These are phyloP conservation scores for Aspergillus carlsbadensis DNA, from an alignment of 495 filamentous ascomycete genomes.

Conservation along the genomic window DNA sequence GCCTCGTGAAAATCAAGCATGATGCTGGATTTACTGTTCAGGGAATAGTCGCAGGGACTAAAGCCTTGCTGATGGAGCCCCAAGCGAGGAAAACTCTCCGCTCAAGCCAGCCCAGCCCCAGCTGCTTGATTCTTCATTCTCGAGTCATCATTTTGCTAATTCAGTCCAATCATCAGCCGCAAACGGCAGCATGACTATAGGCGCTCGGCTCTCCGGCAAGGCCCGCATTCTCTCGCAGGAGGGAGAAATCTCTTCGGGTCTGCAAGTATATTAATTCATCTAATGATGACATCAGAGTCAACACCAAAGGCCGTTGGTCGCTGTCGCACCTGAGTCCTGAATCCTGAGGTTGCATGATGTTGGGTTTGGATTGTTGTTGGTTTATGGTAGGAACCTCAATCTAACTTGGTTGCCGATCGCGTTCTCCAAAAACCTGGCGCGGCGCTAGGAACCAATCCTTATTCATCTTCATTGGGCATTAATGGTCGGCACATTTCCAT, in stretches of 20 bases:
- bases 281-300: too few species aligned
- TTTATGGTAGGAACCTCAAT: too few species aligned
- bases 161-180: slow-evolving; percentile 12
- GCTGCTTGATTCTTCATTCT: neutral
- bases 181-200: slow-evolving; percentile 8
- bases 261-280: too few species aligned
- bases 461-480: too few species aligned
- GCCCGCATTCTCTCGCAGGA: slow-evolving; percentile 2
- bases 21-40: slow-evolving; percentile 8
- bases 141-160: neutral
- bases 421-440: too few species aligned
- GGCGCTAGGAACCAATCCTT: too few species aligned
- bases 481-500: too few species aligned
- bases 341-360: too few species aligned
- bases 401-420: too few species aligned
- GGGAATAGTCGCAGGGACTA: slow-evolving; percentile 12
- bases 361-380: too few species aligned
- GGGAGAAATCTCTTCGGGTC: neutral
- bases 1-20: slow-evolving; percentile 6
- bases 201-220: slow-evolving; percentile 14
- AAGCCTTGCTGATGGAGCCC: neutral
- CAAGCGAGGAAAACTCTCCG: slow-evolving; percentile 6
- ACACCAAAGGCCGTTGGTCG: too few species aligned
- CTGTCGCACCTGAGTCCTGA: too few species aligned
- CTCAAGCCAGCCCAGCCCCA: neutral